Conservation (phyloP, 2,329 filamentous ascomycete genomes). For the Aspergillus sp. region DNA sequence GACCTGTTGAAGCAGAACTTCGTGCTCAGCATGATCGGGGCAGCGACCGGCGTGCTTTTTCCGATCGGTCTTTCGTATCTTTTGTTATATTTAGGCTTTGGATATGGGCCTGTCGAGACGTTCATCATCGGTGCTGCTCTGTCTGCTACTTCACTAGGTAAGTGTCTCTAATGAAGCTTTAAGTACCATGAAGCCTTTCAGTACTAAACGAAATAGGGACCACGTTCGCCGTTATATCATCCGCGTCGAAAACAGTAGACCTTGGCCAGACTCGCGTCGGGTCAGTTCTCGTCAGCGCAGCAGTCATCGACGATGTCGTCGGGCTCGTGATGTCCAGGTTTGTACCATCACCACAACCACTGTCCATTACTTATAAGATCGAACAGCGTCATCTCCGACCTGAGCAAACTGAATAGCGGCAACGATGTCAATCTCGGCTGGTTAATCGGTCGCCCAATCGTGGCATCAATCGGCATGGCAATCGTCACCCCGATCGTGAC, state of each 20-base stretch:
- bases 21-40: constrained; percentile 42
- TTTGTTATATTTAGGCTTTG: constrained; percentile 45
- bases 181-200: too few relatives aligned
- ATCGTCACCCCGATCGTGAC: constrained; percentile 37
- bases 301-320: constrained; percentile 49
- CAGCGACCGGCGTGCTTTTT: constrained; percentile 47
- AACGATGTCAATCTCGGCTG: constrained; percentile 33
- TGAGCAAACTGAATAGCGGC: constrained; percentile 21
- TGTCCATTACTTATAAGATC: neutral
- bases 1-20: constrained; percentile 50
- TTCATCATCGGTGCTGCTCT: constrained; percentile 33
- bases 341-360: too few relatives aligned
- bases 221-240: constrained; percentile 32
- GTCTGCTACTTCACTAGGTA: constrained; percentile 32
- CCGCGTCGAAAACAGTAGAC: constrained; percentile 36
- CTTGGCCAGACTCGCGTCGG: constrained; percentile 46
- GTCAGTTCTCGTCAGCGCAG: constrained; percentile 47
- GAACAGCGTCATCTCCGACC: constrained; percentile 34
- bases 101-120: constrained; percentile 38
- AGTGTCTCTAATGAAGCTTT: neutral
- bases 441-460: constrained; percentile 40
- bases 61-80: constrained; percentile 49
- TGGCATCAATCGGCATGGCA: constrained; percentile 38
- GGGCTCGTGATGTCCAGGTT: constrained; percentile 42
- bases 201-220: constrained; percentile 17